Evolutionary conservation across 2,329 filamentous ascomycete species (phyloP).

Genomic region (Phaeoacremonium minimum): DNA sequence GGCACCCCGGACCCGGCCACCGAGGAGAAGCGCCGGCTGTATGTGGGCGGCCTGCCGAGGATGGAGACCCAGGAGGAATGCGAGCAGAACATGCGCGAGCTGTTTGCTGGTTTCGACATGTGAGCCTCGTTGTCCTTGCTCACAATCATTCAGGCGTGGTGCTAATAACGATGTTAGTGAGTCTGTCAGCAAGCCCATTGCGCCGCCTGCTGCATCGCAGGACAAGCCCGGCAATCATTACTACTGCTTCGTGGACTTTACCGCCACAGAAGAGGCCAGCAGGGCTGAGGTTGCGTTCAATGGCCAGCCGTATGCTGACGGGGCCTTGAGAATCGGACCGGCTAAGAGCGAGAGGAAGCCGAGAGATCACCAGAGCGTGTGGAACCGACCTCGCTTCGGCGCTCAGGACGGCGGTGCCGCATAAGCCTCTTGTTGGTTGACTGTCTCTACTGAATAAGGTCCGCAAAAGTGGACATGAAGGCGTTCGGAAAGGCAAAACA

Average conservation of each 20-base stretch:
- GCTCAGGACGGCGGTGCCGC: no score
- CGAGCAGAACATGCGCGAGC: constrained; percentile 36
- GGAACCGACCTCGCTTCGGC: not conserved
- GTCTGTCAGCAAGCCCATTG: constrained; percentile 48
- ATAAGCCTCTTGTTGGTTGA: no score
- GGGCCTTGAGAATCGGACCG: not conserved
- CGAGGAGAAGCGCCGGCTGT: constrained; percentile 26
- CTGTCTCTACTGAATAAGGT: no score
- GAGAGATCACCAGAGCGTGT: not conserved
- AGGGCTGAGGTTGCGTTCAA: constrained; percentile 41
- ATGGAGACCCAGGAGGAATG: constrained; percentile 44
- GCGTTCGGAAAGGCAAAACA: no score
- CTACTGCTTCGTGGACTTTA: constrained; percentile 64
- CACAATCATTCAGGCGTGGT: not conserved
- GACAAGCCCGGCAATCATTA: constrained; percentile 51
- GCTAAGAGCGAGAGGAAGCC: not conserved
- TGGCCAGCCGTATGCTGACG: constrained; percentile 12
- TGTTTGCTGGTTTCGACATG: constrained; percentile 43
- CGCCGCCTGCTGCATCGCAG: constrained; percentile 50
- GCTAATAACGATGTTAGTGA: constrained; percentile 12
- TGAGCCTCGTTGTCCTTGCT: constrained; percentile 16
- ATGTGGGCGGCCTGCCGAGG: constrained; percentile 44
- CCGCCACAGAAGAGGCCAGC: constrained; percentile 46
- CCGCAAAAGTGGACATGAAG: no score
- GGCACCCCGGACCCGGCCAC: constrained; percentile 1